Conservation (phyloP, 164 flowering plant genomes). For the Vitis rupestris region DNA sequence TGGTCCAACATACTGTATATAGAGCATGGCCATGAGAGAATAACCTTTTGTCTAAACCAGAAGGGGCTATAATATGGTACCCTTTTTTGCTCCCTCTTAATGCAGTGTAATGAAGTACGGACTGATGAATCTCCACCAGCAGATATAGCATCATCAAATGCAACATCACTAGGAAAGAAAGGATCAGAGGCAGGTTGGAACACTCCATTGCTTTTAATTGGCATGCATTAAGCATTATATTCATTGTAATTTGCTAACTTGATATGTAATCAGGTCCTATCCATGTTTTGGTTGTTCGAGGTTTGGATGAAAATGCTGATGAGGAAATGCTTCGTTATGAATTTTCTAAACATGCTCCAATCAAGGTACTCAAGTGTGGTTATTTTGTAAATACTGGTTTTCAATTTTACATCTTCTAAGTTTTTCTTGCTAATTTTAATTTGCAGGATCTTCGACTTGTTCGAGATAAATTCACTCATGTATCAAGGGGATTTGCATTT, state of each 20-base stretch:
- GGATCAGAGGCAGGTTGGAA: slow-evolving; percentile 81
- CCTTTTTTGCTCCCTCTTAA: slow-evolving; percentile 6
- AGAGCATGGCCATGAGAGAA: too few relatives aligned
- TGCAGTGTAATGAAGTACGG: slow-evolving; percentile 85
- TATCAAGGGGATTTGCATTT: slow-evolving; percentile 99
- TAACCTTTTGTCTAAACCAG: too few relatives aligned
- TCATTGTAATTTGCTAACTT: slow-evolving; percentile 1
- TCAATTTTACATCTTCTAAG: neutral
- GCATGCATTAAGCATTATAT: neutral
- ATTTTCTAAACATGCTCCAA: slow-evolving; percentile 95
- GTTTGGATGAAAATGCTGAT: slow-evolving; percentile 99
- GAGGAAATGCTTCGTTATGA: slow-evolving; percentile 99
- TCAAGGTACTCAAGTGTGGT: slow-evolving; percentile 52
- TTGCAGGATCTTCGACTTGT: slow-evolving; percentile 97
- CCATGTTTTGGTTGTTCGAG: slow-evolving; percentile 96
- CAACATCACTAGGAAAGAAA: slow-evolving; percentile 57
- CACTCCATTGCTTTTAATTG: slow-evolving; percentile 5
- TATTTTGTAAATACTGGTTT: neutral
- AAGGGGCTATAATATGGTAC: too few relatives aligned
- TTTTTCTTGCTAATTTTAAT: slow-evolving; percentile 1
- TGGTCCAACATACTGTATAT: neutral
- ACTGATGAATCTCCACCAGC: slow-evolving; percentile 94
- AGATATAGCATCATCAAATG: slow-evolving; percentile 62
- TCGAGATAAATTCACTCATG: slow-evolving; percentile 97
- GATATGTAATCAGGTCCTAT: slow-evolving; percentile 68